Base-by-base conservation (phyloP, 306 rosid genomes). In the Dryas drummondii region DNA sequence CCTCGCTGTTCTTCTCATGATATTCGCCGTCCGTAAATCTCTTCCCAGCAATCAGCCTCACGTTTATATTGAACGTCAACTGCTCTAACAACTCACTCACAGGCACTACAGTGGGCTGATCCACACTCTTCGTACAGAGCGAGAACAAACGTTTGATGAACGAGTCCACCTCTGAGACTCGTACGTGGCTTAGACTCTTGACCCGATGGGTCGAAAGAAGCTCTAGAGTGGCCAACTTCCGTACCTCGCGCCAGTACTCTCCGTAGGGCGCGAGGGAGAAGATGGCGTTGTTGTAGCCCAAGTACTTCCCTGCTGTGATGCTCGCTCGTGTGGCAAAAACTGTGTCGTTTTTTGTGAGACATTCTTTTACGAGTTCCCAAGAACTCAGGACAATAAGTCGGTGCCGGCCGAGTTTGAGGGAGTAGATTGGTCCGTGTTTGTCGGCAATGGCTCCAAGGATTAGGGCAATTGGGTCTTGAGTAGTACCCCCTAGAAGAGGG, bases 221-320 rank as follows among this genome's bases (percentile, higher is more conserved):
- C 61, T 79, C 81, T 2, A 75, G 64, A 1, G 12, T 60, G 78
- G 76, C 76, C 19, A 87, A 58, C 68, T 88, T 91, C 6, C 97
- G 84, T 7, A 84, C 32, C 1, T 91, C 79, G 3, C 94, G 84
- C 93, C 97, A 91, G 47, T 87, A 91, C 9, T 58, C 37, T 3
- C 93, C 97, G 40, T 91, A 82, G 0, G 97, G 89, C 2, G 97
- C 81, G 5, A 88, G 65, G 1, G 80, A 84, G 7, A 88, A 84
- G 0, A 73, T 2, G 4, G 97, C 83, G 45, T 40, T 63, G 76
- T 78, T 56, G 67, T 82, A 77, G 5, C 61, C 68, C 9, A 82
- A 0, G 68, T 67, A 32, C 50, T 72, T 73, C 4, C 85, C 82
- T 0, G 66, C n/a, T 3, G 79, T 68, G 26, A 60, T 49, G 48